A percentile compares a stretch with the other conserved stretches of the same genome.
These are phyloP conservation scores for Pseudogymnoascus sp. DNA, from an alignment of 2,329 filamentous ascomycete species.

Conservation along the genomic window DNA sequence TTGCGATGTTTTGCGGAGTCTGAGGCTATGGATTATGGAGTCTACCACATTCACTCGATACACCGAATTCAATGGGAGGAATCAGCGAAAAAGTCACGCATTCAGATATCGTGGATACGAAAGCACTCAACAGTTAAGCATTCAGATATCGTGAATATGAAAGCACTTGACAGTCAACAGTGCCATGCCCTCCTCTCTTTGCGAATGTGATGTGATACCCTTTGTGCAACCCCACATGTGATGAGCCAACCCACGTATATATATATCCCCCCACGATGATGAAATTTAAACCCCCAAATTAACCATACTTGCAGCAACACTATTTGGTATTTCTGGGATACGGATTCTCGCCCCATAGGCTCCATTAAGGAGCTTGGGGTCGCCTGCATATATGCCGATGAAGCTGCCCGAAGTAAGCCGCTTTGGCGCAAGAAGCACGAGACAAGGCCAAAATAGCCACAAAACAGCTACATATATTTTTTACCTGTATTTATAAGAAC, in stretches of 20 bases:
- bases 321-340: neutral
- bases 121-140: neutral
- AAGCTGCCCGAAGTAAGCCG: constrained; percentile 3
- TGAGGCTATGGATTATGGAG: neutral
- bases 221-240: constrained; percentile 5
- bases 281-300: constrained; percentile 1
- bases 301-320: neutral
- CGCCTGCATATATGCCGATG: neutral
- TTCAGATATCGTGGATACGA: neutral
- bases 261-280: constrained; percentile 9
- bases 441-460: neutral
- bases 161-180: neutral
- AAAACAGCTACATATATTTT: neutral
- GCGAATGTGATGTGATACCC: constrained; percentile 2
- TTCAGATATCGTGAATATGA: neutral
- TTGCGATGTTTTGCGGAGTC: neutral
- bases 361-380: neutral
- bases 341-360: neutral
- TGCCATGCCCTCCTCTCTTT: neutral
- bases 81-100: neutral
- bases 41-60: neutral
- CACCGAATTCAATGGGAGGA: neutral
- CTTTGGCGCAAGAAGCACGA: neutral
- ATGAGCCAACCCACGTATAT: constrained; percentile 4
- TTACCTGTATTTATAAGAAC: constrained; percentile 4